Evolutionary conservation across 352 stramenopile genomes (phyloP).

Genomic region (Phytophthora gonapodyides): DNA sequence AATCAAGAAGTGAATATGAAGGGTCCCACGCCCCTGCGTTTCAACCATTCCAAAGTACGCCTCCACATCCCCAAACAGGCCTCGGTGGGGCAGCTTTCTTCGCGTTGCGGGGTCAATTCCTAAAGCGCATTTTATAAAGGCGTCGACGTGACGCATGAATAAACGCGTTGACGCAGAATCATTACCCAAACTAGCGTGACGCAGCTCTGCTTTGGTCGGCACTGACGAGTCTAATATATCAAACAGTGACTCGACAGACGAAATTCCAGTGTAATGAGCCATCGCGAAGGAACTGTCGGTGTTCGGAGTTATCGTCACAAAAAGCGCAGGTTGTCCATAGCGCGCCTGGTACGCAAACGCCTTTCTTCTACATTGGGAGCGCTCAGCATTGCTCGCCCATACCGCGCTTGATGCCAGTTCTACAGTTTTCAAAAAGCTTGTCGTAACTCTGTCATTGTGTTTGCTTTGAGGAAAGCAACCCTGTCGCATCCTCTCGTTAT

Average conservation of each 20-base stretch:
- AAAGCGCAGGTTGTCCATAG: too few relatives aligned
- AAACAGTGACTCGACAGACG: neutral
- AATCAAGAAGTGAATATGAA: too few relatives aligned
- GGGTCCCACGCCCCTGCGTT: too few relatives aligned
- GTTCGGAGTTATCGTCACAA: too few relatives aligned
- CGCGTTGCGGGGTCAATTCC: neutral
- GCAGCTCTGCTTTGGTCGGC: neutral
- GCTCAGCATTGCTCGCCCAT: too few relatives aligned
- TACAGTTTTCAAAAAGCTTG: too few relatives aligned
- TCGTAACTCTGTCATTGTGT: too few relatives aligned
- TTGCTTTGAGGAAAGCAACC: too few relatives aligned
- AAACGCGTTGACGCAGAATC: neutral
- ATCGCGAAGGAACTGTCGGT: neutral
- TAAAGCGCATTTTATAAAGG: neutral
- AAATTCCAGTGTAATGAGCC: slow-evolving; percentile 12
- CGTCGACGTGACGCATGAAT: neutral
- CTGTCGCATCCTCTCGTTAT: too few relatives aligned
- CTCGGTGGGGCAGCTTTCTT: neutral
- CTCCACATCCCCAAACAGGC: neutral
- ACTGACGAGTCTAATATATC: neutral
- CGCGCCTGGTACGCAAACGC: too few relatives aligned
- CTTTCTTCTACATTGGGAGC: too few relatives aligned
- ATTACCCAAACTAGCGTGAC: neutral
- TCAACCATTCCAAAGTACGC: slow-evolving; percentile 1
- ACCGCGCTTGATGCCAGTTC: too few relatives aligned